Percentiles rank a stretch among this genome's conserved stretches.
These are phyloP conservation scores for Leishmania lainsoni DNA, from an alignment of 208 protist genomes.

Conservation along the genomic window DNA sequence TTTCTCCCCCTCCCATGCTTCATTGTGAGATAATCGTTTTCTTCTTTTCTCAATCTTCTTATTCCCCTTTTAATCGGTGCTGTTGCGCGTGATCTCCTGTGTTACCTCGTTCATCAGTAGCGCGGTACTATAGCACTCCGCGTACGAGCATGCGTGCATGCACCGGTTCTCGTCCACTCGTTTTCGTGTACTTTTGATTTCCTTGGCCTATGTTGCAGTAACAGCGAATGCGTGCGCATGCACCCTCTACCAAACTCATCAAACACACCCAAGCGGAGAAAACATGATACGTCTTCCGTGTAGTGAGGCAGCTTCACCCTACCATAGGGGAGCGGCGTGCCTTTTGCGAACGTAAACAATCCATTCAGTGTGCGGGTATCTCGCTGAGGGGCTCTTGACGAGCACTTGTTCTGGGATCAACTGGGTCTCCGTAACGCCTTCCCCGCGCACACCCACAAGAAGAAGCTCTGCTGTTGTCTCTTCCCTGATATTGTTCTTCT, in stretches of 20 bases:
- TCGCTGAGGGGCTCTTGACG: not conserved
- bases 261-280: not conserved
- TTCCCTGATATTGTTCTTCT: not conserved
- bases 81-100: not conserved
- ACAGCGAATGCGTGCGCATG: not conserved
- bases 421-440: not conserved
- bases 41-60: constrained; percentile 4
- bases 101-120: not conserved
- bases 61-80: not conserved
- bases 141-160: not conserved
- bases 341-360: not conserved
- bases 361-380: not conserved
- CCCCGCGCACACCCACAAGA: not conserved
- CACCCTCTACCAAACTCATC: not conserved
- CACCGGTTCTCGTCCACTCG: not conserved
- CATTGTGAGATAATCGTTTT: not conserved
- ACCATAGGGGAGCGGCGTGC: not conserved
- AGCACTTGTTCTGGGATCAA: not conserved
- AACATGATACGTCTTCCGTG: not conserved
- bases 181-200: not conserved
- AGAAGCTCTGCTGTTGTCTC: not conserved
- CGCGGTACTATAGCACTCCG: not conserved
- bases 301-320: too few species aligned
- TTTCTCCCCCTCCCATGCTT: not conserved
- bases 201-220: not conserved